Conservation (phyloP, 352 stramenopile genomes). For the Pythium scleroteichum region DNA sequence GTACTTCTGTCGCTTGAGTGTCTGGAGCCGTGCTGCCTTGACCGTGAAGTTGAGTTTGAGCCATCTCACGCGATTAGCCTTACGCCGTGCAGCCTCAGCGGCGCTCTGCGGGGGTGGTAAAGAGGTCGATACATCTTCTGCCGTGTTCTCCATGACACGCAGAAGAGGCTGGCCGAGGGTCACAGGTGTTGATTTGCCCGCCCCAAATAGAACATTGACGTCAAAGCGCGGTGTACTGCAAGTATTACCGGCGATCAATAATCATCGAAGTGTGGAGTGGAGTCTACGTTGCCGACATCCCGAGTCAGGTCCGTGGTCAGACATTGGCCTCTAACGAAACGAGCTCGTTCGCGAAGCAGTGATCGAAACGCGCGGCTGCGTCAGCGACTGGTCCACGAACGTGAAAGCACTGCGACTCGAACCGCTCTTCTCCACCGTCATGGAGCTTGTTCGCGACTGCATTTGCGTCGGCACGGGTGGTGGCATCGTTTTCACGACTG, state of each 20-base stretch:
- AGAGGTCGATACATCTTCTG: background rate
- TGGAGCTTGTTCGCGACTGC: background rate
- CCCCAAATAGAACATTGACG: constrained; percentile 7
- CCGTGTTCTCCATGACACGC: constrained; percentile 21
- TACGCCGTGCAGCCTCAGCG: constrained; percentile 8
- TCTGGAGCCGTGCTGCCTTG: constrained; percentile 58
- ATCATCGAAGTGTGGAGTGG: no score
- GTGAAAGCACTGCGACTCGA: constrained; percentile 20
- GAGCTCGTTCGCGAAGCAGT: constrained; percentile 15
- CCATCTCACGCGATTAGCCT: constrained; percentile 44
- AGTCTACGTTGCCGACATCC: no score
- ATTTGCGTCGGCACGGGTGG: constrained; percentile 1
- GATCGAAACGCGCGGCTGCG: constrained; percentile 18
- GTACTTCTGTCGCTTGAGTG: constrained; percentile 71
- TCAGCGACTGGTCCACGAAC: constrained; percentile 21
- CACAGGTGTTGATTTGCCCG: background rate
- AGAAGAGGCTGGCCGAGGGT: background rate
- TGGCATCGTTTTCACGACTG: background rate
- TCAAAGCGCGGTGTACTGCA: background rate
- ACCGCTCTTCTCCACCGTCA: constrained; percentile 12
- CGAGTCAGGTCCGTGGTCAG: no score
- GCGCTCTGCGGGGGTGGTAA: constrained; percentile 13
- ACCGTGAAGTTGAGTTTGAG: constrained; percentile 79
- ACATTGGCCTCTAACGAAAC: constrained; percentile 6
- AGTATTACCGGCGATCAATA: no score